Evolutionary conservation across 352 stramenopile genomes (phyloP), one percentile per base, ranked within the genome.

Genomic region (Pythium angustatum): DNA sequence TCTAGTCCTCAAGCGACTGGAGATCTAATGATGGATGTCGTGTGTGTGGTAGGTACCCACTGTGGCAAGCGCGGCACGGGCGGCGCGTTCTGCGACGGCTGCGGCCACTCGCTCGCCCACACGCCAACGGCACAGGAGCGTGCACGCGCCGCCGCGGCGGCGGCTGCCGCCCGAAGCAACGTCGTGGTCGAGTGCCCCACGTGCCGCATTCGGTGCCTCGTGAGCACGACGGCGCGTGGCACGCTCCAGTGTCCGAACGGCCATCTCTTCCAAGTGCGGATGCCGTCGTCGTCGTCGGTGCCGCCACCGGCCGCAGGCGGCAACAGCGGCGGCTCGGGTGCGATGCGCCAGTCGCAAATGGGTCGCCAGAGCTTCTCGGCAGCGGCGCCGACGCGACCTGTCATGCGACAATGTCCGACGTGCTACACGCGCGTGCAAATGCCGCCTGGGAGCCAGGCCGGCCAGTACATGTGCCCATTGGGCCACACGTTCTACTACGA

Each of bases 371-470:
- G 64, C 58, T 54, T 71, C 27, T 44, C 65, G 27, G 45, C 53
- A 45, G 53, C 72, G 15, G 61, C 58, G 65, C 61, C 21, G 62
- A 64, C 34, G 68, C 49, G 84, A 41, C 72, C 83, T 2, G 76
- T 93, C 51, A 95, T 95, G 86, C 81, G 86, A 8, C 83, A 93
- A 75, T 95, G 86, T 44, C 84, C 86, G 49, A 93, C 86, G 52
- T 95, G 86, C 76, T 90, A 90, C 68, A 95, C 86, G 60, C 86
- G 85, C 52, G 86, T 95, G 56, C 86, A 95, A 61, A 95, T 95
- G 86, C 86, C 86, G 1, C 84, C 85, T 15, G 84, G 84, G 19
- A 93, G 83, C 36, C 86, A 93, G 63, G 81, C 86, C 5, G 86
- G 86, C 27, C 86, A 95, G 75, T 95, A 93, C 77, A 93, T 95